Evolutionary conservation across 129 eudicot species (phyloP), one percentile per base, ranked within the genome.

Genomic region (Tagetes erecta): DNA sequence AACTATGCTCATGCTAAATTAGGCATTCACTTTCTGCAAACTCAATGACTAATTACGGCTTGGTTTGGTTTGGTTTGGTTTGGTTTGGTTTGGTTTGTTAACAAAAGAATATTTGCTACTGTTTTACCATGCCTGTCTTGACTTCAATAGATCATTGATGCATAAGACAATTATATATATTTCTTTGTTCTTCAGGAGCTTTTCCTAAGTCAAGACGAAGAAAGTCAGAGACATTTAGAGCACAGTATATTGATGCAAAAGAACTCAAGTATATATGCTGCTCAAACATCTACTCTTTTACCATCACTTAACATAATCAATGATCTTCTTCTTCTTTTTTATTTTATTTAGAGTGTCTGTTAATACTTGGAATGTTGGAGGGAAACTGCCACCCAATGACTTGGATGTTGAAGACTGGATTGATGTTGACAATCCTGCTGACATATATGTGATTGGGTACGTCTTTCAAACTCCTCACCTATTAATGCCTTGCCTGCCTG

Each of bases 351-450:
- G 99, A 76, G 81, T 91, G 77, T 87, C 90, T 79, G 97, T 84
- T 69, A 86, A 84, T 75, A 91, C 99, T 12, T 94, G 99, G 99
- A 94, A 94, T 75, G 96, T 94, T 78, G 99, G 83, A 10, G 99
- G 97, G 47, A 86, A 71, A 79, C 51, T 77, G 72, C 99, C 99
- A 20, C 88, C 96, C 20, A 91, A 88, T 63, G 84, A 91, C 78
- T 77, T 94, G n/a, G 91, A 94, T 64, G 76, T 94, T 64, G 79
- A 82, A 51, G 89, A 84, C 57, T 88, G 91, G 96, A 74, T 94
- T 45, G 85, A 86, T 80, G 75, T 86, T 40, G 78, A 76, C 68
- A 84, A 91, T 45, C 99, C 99, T 73, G 86, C 99, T 72, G 97
- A 94, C 78, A 75, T 94, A 49, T 94, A 94, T 75, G 99, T 94